phyloP scores from a whole-genome alignment of 2,329 filamentous ascomycete genomes.

The Colletotrichum limetticola region DNA sequence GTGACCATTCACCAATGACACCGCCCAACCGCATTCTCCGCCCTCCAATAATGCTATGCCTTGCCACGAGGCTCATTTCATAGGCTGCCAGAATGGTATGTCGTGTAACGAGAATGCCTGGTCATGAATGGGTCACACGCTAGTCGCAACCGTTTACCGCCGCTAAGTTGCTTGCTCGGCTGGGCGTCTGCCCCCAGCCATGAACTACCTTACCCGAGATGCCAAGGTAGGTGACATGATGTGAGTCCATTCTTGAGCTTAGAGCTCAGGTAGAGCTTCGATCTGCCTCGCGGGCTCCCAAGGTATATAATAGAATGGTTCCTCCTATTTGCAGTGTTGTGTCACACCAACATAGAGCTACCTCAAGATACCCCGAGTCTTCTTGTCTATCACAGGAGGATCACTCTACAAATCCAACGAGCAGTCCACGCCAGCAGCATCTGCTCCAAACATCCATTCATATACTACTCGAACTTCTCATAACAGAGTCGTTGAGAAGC shows the following conservation, averaged over 20 bases:
- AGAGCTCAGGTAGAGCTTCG: not conserved
- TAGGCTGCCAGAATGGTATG: not conserved
- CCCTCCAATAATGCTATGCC: not conserved
- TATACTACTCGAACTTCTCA: not conserved
- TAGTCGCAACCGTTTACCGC: not conserved
- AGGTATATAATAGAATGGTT: not conserved
- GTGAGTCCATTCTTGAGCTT: not conserved
- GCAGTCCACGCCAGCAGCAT: not conserved
- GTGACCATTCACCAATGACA: not conserved
- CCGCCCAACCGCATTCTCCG: not conserved
- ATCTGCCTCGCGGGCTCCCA: too few relatives aligned
- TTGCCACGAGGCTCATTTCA: not conserved
- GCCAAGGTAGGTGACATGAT: too few relatives aligned
- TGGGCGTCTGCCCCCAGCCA: not conserved
- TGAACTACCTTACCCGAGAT: too few relatives aligned
- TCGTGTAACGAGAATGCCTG: not conserved
- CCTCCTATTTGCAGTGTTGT: not conserved
- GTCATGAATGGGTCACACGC: not conserved
- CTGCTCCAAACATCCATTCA: not conserved
- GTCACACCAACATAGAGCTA: not conserved
- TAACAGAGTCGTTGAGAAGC: not conserved
- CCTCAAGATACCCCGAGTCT: not conserved
- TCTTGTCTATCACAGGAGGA: not conserved
- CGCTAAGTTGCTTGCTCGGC: not conserved
- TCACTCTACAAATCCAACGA: not conserved